Evolutionary conservation across 805 yeast genomes (phyloP), one percentile per base, ranked within the genome.

Genomic region (Metschnikowia anglica): DNA sequence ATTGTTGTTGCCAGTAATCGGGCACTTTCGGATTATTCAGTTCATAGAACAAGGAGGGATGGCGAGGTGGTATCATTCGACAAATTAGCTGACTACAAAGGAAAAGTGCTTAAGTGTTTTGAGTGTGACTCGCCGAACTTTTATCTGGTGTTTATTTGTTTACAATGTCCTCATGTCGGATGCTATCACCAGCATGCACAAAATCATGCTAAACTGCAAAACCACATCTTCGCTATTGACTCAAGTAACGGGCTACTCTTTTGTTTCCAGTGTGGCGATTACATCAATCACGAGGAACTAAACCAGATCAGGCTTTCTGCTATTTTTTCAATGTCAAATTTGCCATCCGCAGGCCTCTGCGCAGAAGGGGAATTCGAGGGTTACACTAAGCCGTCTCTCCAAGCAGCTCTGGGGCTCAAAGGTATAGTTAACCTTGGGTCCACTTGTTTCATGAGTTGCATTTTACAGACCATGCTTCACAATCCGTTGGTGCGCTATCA

Each of bases 401-500:
- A 74, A 39, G 84, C 90, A 1, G 71, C 79, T 5, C 76, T 81
- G n/a, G 98, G 97, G 0, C 68, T 93, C 16, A 76, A 85, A 39
- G 99, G 99, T 3, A 79, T 93, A 53, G 82, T 88, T 39, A 91
- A 91, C 61, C 80, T 91, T 82, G 99, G 99, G 0, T 86, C 99
- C 0, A 93, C 99, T 0, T 93, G 99, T 68, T 93, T 88, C 67
- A 91, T 93, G 88, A 86, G 96, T 53, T 85, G 91, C 27, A 80
- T 90, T n/a, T 65, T 93, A 30, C 99, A 93, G 66, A 80, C 95
- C 0, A 66, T 91, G 39, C 70, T 93, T 32, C 99, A 93, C 62
- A 93, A 93, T 58, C 98, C 99, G 5, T 73, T 88, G 44, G 76
- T 93, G 32, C 77, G 91, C 45, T 78, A 81, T 55, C 83, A 83